Base-by-base conservation (phyloP, 2,329 filamentous ascomycete genomes). In the Eutypella sp. region DNA sequence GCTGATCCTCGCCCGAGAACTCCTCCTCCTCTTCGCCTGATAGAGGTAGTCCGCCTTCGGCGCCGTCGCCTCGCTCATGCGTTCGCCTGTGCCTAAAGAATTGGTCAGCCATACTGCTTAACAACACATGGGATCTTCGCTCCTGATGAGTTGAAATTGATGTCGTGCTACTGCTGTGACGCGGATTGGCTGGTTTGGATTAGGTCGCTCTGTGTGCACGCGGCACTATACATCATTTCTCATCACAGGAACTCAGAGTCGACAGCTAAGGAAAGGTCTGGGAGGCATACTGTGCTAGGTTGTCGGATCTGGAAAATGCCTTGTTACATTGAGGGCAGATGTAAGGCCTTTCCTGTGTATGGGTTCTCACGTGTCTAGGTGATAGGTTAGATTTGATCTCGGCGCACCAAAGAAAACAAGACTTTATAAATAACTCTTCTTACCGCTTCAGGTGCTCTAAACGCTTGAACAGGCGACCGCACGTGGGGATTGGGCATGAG, bases 381-480 rank as follows among this genome's bases (percentile, higher is more conserved):
- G 63, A 65, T 64, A 63, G 62, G 69, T 74, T 63, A 74, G 72
- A 74, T 71, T 67, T 59, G 67, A n/a, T 57, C 62, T 64, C 67
- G 64, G 64, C 59, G 64, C 62, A 60, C 64, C 57, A 58, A 58
- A 67, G 59, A 67, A 69, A 62, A 54, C 56, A 67, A 49, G 70
- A 66, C 54, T 65, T 61, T 62, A 60, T 62, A 67, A 62, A 62
- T 64, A 20, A 59, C 60, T 56, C 62, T 63, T 76, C 87, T 82
- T 89, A 95, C 89, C 92, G 85, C 81, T 99, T 99, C 64, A 99
- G 83, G 74, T 99, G 93, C 75, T 99, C 93, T 75, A 99, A 82
- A 70, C 93, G 85, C 84, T 99, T 99, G 81, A 99, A 99, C 51
- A 96, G 81, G 62, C 93, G 86, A 45, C 93, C 93, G 67, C 93